Evolutionary conservation across 345 rosid species (phyloP).

Genomic region (Orychophragmus violaceus): DNA sequence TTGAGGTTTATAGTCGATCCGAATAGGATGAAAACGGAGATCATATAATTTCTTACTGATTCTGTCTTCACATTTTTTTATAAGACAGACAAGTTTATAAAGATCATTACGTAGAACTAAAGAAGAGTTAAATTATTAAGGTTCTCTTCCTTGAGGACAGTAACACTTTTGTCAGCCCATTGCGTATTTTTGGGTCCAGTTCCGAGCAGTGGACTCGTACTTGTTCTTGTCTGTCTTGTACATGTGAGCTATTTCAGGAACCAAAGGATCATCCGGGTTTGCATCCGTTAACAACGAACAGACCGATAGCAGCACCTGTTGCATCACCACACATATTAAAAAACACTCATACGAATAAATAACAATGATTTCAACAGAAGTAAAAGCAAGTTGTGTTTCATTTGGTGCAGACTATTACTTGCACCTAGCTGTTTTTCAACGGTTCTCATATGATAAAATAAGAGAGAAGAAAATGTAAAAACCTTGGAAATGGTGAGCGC

Average conservation of each 20-base stretch:
- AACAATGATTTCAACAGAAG: not conserved
- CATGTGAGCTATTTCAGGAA: conserved; percentile 96
- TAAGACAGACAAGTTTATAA: conserved; percentile 17
- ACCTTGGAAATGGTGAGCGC: conserved; percentile 95
- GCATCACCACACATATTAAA: not conserved
- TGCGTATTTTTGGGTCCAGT: conserved; percentile 99
- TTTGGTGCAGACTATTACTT: not conserved
- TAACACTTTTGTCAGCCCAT: conserved; percentile 55
- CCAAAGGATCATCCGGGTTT: conserved; percentile 94
- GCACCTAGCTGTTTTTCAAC: not conserved
- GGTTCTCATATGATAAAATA: not conserved
- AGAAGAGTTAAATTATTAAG: conserved; percentile 18
- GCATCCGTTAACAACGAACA: conserved; percentile 95
- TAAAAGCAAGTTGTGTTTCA: not conserved
- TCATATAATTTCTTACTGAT: conserved; percentile 13
- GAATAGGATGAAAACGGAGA: conserved; percentile 14
- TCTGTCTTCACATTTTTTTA: conserved; percentile 16
- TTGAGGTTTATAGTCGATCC: not conserved
- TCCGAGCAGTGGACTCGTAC: conserved; percentile 92
- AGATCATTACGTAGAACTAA: conserved; percentile 28
- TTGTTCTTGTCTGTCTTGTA: conserved; percentile 91
- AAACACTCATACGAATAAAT: not conserved
- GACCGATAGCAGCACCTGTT: conserved; percentile 82
- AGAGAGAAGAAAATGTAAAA: conserved; percentile 1
- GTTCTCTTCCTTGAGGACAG: not conserved